Conservation (phyloP, 78 protist species). For the Goniomonas avonlea region DNA sequence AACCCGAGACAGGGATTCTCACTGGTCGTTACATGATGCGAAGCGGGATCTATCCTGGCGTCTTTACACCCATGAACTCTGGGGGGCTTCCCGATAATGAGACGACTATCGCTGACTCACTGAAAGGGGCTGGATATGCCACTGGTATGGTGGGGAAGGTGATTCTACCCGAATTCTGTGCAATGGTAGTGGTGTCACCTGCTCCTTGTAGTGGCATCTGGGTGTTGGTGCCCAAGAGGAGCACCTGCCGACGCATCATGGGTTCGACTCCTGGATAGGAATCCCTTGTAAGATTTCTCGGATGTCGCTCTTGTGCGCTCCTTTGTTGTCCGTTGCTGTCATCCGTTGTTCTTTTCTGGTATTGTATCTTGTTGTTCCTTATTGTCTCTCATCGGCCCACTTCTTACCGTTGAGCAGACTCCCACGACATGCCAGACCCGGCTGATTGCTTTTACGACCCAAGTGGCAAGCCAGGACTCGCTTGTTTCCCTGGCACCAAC, state of each 20-base stretch:
- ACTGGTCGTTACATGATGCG: neutral
- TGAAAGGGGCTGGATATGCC: neutral
- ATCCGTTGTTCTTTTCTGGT: neutral
- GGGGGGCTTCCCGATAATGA: neutral
- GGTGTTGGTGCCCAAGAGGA: slow-evolving; percentile 10
- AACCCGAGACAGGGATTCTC: neutral
- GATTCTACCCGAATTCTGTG: too few species aligned
- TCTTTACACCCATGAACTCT: too few species aligned
- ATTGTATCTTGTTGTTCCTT: neutral
- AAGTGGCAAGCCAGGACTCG: neutral
- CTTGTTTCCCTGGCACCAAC: slow-evolving; percentile 8
- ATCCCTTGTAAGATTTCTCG: neutral
- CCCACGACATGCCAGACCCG: slow-evolving; percentile 28
- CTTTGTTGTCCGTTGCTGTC: too few species aligned
- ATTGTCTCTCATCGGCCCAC: neutral
- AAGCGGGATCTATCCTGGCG: too few species aligned
- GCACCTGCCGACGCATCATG: slow-evolving; percentile 15
- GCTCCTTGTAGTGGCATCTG: slow-evolving; percentile 41
- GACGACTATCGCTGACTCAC: neutral
- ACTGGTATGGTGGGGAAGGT: neutral
- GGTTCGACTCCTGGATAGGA: slow-evolving; percentile 18
- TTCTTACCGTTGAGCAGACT: neutral
- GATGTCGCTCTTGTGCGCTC: too few species aligned
- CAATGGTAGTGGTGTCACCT: too few species aligned
- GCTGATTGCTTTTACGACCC: neutral